phyloP scores from a whole-genome alignment of 495 filamentous ascomycete genomes.

The Neurospora tetraspora region DNA sequence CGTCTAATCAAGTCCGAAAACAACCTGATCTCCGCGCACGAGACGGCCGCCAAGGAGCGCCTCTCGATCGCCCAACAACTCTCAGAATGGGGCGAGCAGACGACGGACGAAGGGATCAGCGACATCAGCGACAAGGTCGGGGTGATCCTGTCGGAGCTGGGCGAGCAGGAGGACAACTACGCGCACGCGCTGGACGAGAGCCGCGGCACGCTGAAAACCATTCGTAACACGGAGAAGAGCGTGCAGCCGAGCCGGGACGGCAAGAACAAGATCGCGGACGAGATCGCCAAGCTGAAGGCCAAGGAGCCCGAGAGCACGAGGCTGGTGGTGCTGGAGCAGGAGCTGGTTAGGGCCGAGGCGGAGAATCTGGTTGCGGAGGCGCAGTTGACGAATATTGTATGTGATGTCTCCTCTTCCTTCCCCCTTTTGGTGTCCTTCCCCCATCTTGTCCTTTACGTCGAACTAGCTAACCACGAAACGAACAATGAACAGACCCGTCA shows the following conservation, averaged over 20 bases:
- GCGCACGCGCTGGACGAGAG: constrained; percentile 80
- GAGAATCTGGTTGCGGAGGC: constrained; percentile 94
- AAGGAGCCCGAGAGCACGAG: constrained; percentile 75
- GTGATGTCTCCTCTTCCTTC: constrained; percentile 10
- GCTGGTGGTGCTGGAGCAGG: constrained; percentile 80
- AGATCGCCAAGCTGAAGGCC: constrained; percentile 78
- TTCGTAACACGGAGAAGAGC: constrained; percentile 81
- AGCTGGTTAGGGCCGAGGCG: constrained; percentile 89
- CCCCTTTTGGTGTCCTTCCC: not conserved
- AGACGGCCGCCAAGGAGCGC: constrained; percentile 71
- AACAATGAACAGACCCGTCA: constrained; percentile 64
- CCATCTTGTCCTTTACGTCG: not conserved
- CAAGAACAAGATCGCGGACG: constrained; percentile 74
- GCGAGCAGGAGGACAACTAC: constrained; percentile 82
- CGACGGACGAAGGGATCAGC: constrained; percentile 71
- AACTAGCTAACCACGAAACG: no score
- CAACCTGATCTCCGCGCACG: constrained; percentile 69
- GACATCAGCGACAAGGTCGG: constrained; percentile 92
- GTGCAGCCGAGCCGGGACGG: constrained; percentile 88
- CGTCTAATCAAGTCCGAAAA: constrained; percentile 89
- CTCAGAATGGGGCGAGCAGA: constrained; percentile 93
- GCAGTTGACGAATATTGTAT: constrained; percentile 85
- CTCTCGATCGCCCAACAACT: constrained; percentile 76
- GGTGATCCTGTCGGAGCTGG: constrained; percentile 81
- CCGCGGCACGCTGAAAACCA: constrained; percentile 70